A percentile compares a stretch with the other conserved stretches of the same genome.
Evolutionary conservation across 116 monocot genomes (phyloP).

Genomic region (Zostera marina): DNA sequence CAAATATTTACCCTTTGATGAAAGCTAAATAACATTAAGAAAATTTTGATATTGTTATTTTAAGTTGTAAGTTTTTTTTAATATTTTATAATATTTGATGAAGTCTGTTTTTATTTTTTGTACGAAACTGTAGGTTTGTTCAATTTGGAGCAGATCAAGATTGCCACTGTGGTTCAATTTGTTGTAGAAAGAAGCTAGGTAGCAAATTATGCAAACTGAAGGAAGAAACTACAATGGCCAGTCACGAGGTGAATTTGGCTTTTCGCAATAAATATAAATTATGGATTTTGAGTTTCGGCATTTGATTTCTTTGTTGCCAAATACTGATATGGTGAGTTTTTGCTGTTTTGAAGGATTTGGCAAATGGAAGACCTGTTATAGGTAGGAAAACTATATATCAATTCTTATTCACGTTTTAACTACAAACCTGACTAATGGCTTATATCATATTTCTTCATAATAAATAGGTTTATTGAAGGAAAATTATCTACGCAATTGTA

Average conservation of each 20-base stretch:
- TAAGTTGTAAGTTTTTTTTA: too few relatives aligned
- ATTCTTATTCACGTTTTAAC: neutral
- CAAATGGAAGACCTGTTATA: conserved; percentile 4
- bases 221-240: conserved; percentile 10
- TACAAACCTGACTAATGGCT: neutral
- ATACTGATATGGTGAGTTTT: conserved; percentile 6
- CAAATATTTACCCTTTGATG: too few relatives aligned
- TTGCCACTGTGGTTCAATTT: conserved; percentile 75
- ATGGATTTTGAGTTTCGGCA: too few relatives aligned
- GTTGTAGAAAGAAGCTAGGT: conserved; percentile 73
- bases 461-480: neutral
- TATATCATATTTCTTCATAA: neutral
- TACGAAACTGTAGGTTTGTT: conserved; percentile 55
- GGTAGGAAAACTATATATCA: conserved; percentile 6
- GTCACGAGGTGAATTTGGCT: neutral
- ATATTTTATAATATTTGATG: too few relatives aligned
- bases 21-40: too few relatives aligned
- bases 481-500: conserved; percentile 1
- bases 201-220: conserved; percentile 48
- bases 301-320: neutral
- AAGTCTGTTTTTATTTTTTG: conserved; percentile 1
- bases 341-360: conserved; percentile 7
- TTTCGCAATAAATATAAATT: neutral
- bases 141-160: conserved; percentile 98
- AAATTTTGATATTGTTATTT: too few relatives aligned